Conservation (phyloP, 139 green algal genomes). For the Volvox africanus region DNA sequence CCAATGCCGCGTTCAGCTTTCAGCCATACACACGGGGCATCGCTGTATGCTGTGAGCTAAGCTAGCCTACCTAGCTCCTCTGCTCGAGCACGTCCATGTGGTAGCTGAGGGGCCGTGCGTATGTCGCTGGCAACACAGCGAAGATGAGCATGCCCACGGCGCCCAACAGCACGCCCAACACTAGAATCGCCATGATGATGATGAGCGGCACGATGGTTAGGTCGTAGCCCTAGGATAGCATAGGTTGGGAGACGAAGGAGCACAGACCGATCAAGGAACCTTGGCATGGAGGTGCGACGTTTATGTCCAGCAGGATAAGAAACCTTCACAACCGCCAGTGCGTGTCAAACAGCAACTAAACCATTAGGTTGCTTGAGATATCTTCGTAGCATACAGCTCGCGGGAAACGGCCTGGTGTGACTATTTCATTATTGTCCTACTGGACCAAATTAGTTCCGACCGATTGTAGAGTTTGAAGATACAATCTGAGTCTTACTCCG, state of each 20-base stretch:
- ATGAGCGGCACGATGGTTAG: conserved; percentile 48
- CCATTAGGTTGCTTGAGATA: not conserved
- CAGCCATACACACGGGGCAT: too few relatives aligned
- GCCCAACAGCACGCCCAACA: conserved; percentile 19
- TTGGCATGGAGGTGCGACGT: not conserved
- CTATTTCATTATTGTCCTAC: not conserved
- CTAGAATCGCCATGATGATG: conserved; percentile 46
- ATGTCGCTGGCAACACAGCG: conserved; percentile 30
- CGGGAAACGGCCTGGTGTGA: not conserved
- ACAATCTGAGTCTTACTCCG: not conserved
- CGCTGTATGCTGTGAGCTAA: too few relatives aligned
- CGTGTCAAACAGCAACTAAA: not conserved
- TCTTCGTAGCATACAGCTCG: not conserved
- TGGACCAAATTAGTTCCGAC: not conserved
- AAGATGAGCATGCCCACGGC: conserved; percentile 43
- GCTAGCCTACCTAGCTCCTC: not conserved
- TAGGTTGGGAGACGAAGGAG: not conserved
- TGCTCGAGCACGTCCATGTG: conserved; percentile 47
- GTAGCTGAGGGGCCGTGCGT: conserved; percentile 58
- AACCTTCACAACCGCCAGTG: not conserved
- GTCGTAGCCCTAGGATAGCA: conserved; percentile 55
- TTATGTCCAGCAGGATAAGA: not conserved
- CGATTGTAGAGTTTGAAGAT: not conserved
- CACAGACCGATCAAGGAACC: not conserved
- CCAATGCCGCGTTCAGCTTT: too few relatives aligned